These are phyloP conservation scores for Mortierella sp. DNA, from an alignment of 371 early-diverging fungal genomes.

Conservation along the genomic window DNA sequence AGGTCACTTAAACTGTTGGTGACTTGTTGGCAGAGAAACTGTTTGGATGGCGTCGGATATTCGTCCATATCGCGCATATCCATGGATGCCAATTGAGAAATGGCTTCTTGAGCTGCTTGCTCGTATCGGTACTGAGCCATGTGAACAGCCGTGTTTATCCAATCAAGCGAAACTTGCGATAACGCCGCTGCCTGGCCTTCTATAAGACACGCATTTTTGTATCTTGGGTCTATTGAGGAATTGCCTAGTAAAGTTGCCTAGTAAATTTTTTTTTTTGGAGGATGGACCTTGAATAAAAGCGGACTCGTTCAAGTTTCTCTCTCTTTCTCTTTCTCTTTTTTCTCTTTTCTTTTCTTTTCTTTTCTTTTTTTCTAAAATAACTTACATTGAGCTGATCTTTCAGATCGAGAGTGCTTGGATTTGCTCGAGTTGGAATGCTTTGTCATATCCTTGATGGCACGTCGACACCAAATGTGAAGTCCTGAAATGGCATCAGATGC, in stretches of 20 bases:
- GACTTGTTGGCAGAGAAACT: constrained; percentile 34
- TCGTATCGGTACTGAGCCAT: constrained; percentile 48
- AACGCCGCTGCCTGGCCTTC: constrained; percentile 43
- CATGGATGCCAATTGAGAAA: constrained; percentile 9
- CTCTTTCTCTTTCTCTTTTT: too few relatives aligned
- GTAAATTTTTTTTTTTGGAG: neutral
- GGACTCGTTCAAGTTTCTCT: neutral
- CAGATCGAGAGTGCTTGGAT: constrained; percentile 43
- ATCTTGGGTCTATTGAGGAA: constrained; percentile 31
- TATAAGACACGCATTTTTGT: constrained; percentile 30
- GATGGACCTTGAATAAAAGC: neutral
- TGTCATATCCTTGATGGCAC: constrained; percentile 50
- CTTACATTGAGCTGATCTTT: constrained; percentile 39
- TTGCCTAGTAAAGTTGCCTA: neutral
- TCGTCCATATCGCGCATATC: constrained; percentile 1
- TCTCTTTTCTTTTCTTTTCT: neutral
- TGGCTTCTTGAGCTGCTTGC: constrained; percentile 25
- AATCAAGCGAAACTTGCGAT: constrained; percentile 38
- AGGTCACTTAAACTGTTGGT: constrained; percentile 31
- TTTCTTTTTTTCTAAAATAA: too few relatives aligned
- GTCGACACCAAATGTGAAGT: constrained; percentile 41
- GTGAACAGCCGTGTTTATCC: constrained; percentile 44
- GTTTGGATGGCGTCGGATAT: constrained; percentile 21
- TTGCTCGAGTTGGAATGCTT: constrained; percentile 29
- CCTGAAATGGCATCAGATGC: constrained; percentile 42